These are phyloP conservation scores for Phaeosphaeriaceae sp. DNA, from an alignment of 2,329 filamentous ascomycete species.

Conservation along the genomic window DNA sequence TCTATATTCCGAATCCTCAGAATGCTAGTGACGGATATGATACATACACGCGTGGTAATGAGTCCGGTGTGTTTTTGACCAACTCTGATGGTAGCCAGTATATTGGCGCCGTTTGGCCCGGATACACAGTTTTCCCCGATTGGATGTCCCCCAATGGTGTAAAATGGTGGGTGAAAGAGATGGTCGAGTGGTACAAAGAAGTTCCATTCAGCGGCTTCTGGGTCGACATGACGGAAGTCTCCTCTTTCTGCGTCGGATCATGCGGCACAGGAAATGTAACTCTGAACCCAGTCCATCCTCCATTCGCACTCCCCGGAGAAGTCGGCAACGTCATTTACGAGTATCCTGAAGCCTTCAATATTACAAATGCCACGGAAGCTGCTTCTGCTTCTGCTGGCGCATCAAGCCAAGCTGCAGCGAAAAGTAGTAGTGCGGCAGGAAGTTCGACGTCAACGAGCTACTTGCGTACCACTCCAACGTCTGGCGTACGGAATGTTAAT, in stretches of 20 bases:
- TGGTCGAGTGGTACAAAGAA: constrained; percentile 59
- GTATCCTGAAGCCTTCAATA: constrained; percentile 73
- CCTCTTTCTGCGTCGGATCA: constrained; percentile 72
- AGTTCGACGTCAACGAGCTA: constrained; percentile 52
- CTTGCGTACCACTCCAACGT: constrained; percentile 65
- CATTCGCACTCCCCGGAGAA: constrained; percentile 70
- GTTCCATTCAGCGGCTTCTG: constrained; percentile 61
- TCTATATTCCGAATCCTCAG: constrained; percentile 75
- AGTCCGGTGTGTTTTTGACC: constrained; percentile 57
- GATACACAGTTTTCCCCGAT: constrained; percentile 67
- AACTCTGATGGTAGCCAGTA: constrained; percentile 63
- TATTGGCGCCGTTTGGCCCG: constrained; percentile 63
- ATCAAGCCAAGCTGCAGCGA: constrained; percentile 57
- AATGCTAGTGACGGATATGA: constrained; percentile 67
- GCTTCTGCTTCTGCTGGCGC: constrained; percentile 63
- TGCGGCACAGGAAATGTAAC: constrained; percentile 71
- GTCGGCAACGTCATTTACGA: constrained; percentile 63
- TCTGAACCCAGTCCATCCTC: constrained; percentile 71
- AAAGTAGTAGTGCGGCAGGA: constrained; percentile 33
- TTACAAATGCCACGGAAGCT: constrained; percentile 72
- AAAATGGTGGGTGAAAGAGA: constrained; percentile 65
- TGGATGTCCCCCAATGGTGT: constrained; percentile 65
- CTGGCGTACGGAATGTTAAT: constrained; percentile 70
- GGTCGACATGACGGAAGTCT: constrained; percentile 69
- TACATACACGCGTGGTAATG: constrained; percentile 58